phyloP scores from a whole-genome alignment of 2,329 filamentous ascomycete genomes.

The Chalaropsis thielavioides region DNA sequence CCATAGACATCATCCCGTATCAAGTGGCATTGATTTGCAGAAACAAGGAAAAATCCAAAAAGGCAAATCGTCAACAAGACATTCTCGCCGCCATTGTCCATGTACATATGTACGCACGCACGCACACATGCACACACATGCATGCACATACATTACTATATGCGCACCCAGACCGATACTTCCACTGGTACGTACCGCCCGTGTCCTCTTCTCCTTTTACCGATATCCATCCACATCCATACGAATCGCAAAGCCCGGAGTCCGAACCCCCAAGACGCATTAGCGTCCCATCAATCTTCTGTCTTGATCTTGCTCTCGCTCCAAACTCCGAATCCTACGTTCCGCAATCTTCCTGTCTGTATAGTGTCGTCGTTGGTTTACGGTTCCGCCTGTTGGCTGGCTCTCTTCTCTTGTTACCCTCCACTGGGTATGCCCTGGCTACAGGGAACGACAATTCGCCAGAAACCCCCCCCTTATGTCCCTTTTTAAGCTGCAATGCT shows the following conservation, averaged over 20 bases:
- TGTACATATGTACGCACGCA: background rate
- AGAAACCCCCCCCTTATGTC: background rate
- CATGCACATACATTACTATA: background rate
- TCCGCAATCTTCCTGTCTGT: background rate
- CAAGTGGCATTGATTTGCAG: background rate
- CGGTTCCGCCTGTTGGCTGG: background rate
- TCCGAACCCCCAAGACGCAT: background rate
- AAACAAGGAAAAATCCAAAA: background rate
- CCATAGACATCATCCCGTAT: background rate
- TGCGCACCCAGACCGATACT: background rate
- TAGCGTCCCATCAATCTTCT: background rate
- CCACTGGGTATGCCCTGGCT: background rate
- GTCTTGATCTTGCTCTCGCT: background rate
- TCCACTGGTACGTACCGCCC: background rate
- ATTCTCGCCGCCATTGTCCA: background rate
- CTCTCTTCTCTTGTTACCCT: background rate
- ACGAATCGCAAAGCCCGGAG: background rate
- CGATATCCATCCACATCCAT: background rate
- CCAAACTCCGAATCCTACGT: background rate
- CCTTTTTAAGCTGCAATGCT: background rate
- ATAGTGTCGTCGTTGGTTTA: background rate
- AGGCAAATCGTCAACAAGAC: background rate
- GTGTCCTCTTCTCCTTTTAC: background rate
- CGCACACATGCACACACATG: background rate
- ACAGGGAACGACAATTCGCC: background rate